Evolutionary conservation across 2,329 filamentous ascomycete species (phyloP).

Genomic region (Simplicillium sp.): DNA sequence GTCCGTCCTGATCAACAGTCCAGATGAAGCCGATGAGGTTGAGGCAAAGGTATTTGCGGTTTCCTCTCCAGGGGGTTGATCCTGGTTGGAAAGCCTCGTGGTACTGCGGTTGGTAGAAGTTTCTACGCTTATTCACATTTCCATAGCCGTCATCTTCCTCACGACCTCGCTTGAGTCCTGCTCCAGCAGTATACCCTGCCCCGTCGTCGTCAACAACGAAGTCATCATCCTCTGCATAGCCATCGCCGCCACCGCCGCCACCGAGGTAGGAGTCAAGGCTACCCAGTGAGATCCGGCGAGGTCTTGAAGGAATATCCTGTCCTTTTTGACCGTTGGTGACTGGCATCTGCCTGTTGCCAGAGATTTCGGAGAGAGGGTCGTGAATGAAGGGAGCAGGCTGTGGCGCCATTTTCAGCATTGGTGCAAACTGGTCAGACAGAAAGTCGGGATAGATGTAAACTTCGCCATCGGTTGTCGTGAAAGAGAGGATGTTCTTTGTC

Average conservation of each 20-base stretch:
- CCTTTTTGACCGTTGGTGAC: slow-evolving; percentile 45
- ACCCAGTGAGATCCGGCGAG: slow-evolving; percentile 56
- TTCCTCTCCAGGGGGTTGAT: slow-evolving; percentile 91
- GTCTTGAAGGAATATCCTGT: slow-evolving; percentile 34
- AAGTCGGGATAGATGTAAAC: slow-evolving; percentile 80
- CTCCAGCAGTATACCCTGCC: slow-evolving; percentile 67
- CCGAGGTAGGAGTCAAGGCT: slow-evolving; percentile 78
- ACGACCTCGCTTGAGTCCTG: slow-evolving; percentile 37
- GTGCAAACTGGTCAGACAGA: slow-evolving; percentile 46
- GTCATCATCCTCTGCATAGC: slow-evolving; percentile 53
- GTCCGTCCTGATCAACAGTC: slow-evolving; percentile 91
- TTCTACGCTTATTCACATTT: slow-evolving; percentile 38
- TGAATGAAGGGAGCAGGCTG: slow-evolving; percentile 83
- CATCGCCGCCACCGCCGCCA: slow-evolving; percentile 24
- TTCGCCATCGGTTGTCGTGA: slow-evolving; percentile 87
- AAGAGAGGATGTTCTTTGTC: slow-evolving; percentile 76
- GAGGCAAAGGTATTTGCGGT: slow-evolving; percentile 84
- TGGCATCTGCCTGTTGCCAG: slow-evolving; percentile 52
- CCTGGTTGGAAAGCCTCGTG: slow-evolving; percentile 89
- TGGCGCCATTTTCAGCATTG: slow-evolving; percentile 44
- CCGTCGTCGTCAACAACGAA: slow-evolving; percentile 96
- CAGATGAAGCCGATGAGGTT: slow-evolving; percentile 93
- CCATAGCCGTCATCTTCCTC: slow-evolving; percentile 42
- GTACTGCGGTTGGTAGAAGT: slow-evolving; percentile 49
- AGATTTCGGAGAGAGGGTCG: slow-evolving; percentile 63